A percentile compares a stretch with the other conserved stretches of the same genome.
phyloP scores from a whole-genome alignment of 805 yeast species.

The Ogataea parapolymorpha region DNA sequence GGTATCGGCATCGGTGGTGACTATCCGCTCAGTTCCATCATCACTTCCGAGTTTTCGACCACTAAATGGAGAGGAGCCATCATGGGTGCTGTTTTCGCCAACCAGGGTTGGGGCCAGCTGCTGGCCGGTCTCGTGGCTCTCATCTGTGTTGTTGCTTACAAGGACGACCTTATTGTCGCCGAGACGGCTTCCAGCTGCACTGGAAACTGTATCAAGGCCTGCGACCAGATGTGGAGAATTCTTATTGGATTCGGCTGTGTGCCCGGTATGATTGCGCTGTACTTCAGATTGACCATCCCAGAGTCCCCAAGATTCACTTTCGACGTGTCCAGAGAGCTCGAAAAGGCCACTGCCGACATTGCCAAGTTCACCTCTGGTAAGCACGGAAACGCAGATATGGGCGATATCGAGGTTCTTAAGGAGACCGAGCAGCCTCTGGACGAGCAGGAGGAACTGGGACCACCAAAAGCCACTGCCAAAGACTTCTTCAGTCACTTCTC shows the following conservation, averaged over 20 bases:
- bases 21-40: conserved; percentile 90
- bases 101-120: conserved; percentile 96
- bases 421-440: conserved; percentile 42
- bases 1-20: conserved; percentile 99
- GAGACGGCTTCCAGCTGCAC: conserved; percentile 58
- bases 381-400: conserved; percentile 47
- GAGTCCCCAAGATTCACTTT: conserved; percentile 91
- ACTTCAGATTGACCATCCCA: conserved; percentile 90
- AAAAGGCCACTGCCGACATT: conserved; percentile 54
- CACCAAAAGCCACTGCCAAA: conserved; percentile 77
- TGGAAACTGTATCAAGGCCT: conserved; percentile 64
- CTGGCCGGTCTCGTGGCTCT: conserved; percentile 82
- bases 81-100: conserved; percentile 94
- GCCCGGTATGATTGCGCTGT: conserved; percentile 80
- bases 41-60: conserved; percentile 87
- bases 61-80: conserved; percentile 98
- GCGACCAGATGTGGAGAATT: conserved; percentile 95
- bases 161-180: conserved; percentile 53
- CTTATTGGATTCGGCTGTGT: conserved; percentile 86
- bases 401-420: conserved; percentile 43
- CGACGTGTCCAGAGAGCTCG: conserved; percentile 63
- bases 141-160: conserved; percentile 73
- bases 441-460: conserved; percentile 36
- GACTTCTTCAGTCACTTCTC: conserved; percentile 74
- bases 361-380: conserved; percentile 49